Conservation (phyloP, 2,329 filamentous ascomycete genomes). For the Leptosphaerulina australis region DNA sequence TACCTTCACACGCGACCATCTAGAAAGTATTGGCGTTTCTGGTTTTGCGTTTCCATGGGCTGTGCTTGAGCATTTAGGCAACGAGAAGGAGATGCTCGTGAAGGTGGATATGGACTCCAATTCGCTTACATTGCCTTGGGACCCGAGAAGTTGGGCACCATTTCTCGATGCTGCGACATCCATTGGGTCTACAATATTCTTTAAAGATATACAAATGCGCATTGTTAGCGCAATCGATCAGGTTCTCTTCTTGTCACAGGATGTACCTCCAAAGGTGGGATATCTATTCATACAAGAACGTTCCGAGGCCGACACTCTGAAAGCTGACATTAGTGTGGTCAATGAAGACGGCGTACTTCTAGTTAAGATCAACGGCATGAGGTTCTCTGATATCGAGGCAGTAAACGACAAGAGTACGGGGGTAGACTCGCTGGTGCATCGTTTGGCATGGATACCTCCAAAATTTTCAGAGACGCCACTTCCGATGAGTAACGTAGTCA, state of each 20-base stretch:
- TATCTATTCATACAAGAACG: constrained; percentile 46
- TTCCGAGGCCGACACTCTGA: constrained; percentile 30
- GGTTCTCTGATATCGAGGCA: constrained; percentile 52
- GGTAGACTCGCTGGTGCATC: constrained; percentile 46
- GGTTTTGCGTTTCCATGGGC: constrained; percentile 53
- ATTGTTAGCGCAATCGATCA: constrained; percentile 46
- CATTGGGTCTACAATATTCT: constrained; percentile 52
- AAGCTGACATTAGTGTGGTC: constrained; percentile 40
- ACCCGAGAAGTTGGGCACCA: constrained; percentile 47
- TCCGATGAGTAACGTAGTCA: constrained; percentile 28
- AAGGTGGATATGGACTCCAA: constrained; percentile 47
- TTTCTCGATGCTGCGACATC: constrained; percentile 53
- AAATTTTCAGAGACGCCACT: constrained; percentile 42
- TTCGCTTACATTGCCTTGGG: constrained; percentile 29
- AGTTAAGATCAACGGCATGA: constrained; percentile 45
- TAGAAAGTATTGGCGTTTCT: constrained; percentile 49
- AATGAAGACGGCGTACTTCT: constrained; percentile 40
- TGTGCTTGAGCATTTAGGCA: constrained; percentile 49
- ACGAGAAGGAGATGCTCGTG: constrained; percentile 51
- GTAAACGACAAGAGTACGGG: constrained; percentile 26
- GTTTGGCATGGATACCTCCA: constrained; percentile 49
- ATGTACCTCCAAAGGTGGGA: constrained; percentile 40
- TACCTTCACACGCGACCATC: constrained; percentile 49
- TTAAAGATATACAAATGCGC: constrained; percentile 45
- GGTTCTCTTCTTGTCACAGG: constrained; percentile 30